Base-by-base conservation (phyloP, 1,139 yeast genomes). In the Barnettozyma hawaiiensis region DNA sequence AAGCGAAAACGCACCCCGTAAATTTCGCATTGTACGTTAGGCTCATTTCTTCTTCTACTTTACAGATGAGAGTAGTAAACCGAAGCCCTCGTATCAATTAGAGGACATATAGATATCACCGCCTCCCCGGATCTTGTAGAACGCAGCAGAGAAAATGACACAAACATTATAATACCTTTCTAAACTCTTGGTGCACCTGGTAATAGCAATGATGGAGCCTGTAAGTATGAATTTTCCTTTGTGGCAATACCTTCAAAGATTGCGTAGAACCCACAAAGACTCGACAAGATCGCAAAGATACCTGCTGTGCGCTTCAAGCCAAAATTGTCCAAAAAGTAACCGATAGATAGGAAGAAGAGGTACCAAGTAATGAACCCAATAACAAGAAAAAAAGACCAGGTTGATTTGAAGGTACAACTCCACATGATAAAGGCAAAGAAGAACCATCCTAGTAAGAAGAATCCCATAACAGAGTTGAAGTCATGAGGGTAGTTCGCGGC, bases 161-260 rank as follows among this genome's bases (percentile, higher is more conserved):
- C n/a, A n/a, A n/a, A n/a, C n/a, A n/a, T n/a, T n/a, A n/a, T n/a
- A n/a, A n/a, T n/a, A n/a, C n/a, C n/a, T n/a, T 9, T 11, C 14
- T 32, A 44, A 43, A 53, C 53, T 31, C 50, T 50, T 46, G 62
- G 63, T 9, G 64, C 65, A 42, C 61, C 55, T 48, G 80, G 82
- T 69, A 77, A 75, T 40, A 75, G 67, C 48, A 77, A 51, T 12
- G 81, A 80, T 55, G 69, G 70, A 39, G 81, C 71, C 32, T 75
- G 70, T 41, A 81, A 48, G 58, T 81, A 82, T 33, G 84, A 68
- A 61, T 81, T 81, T 52, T 75, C 76, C 18, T 65, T 64, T 46
- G 72, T 77, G 28, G 84, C 82, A 41, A 81, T 64, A 69, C 85
- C 85, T 27, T 86, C 85, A 54, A 77, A 82, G 22, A 85, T 81